Evolutionary conservation across 495 filamentous ascomycete genomes (phyloP).

Genomic region (Neurospora tetrasperma): DNA sequence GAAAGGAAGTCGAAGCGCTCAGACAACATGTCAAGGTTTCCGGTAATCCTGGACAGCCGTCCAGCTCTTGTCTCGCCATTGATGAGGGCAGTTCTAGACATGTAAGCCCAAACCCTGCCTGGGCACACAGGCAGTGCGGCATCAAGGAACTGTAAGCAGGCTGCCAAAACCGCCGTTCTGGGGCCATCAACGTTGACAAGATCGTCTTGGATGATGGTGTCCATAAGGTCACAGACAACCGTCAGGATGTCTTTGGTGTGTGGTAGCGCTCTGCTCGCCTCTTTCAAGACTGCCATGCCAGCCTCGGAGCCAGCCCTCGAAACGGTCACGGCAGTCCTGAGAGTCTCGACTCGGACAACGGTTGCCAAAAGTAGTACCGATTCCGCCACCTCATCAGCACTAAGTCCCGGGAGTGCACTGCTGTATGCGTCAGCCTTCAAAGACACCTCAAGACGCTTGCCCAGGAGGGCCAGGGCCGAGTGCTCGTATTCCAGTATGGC

Average conservation of each 20-base stretch:
- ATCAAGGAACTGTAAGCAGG: constrained; percentile 70
- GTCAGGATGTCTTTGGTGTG: constrained; percentile 67
- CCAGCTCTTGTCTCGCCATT: constrained; percentile 62
- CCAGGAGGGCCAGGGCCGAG: constrained; percentile 67
- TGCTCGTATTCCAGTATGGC: constrained; percentile 57
- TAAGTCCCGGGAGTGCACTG: constrained; percentile 24
- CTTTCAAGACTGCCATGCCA: constrained; percentile 46
- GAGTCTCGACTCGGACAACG: constrained; percentile 27
- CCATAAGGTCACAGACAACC: constrained; percentile 75
- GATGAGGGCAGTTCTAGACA: constrained; percentile 68
- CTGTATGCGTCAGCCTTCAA: constrained; percentile 29
- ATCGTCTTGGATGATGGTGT: constrained; percentile 58
- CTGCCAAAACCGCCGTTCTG: constrained; percentile 53
- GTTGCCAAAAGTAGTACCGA: constrained; percentile 32
- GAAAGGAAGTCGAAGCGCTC: constrained; percentile 70
- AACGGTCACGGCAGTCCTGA: constrained; percentile 16
- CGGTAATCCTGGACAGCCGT: constrained; percentile 61
- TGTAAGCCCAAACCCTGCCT: constrained; percentile 77
- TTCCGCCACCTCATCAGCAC: constrained; percentile 29
- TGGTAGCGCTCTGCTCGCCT: constrained; percentile 63
- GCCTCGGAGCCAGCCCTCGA: constrained; percentile 22
- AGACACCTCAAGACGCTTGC: constrained; percentile 56
- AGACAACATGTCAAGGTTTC: constrained; percentile 60
- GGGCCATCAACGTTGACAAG: constrained; percentile 37
- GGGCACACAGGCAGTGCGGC: constrained; percentile 61